These are phyloP conservation scores for Eleusine indica DNA, from an alignment of 176 grass and related monocot species.

Conservation along the genomic window DNA sequence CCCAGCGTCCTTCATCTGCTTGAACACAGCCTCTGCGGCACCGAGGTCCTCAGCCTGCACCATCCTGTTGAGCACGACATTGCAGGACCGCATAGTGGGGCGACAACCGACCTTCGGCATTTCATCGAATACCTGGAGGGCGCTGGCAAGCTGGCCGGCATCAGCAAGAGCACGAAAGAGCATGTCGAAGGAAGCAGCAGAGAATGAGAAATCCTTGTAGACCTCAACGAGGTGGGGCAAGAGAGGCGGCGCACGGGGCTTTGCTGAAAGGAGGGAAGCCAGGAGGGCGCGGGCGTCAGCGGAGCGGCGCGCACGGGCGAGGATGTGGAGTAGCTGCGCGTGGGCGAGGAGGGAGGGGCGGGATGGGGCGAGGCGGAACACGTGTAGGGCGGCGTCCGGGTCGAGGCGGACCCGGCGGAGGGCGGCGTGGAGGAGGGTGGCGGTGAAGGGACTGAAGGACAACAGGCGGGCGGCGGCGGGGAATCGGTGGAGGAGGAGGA, in stretches of 20 bases:
- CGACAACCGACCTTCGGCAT: conserved; percentile 71
- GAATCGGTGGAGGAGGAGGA: conserved; percentile 81
- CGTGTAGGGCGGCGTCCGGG: conserved; percentile 52
- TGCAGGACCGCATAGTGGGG: conserved; percentile 74
- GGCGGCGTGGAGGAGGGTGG: conserved; percentile 60
- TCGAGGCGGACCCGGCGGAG: conserved; percentile 74
- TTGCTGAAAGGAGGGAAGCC: conserved; percentile 49
- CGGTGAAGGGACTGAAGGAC: conserved; percentile 51
- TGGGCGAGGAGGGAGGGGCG: conserved; percentile 57
- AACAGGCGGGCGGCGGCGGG: conserved; percentile 56
- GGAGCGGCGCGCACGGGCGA: conserved; percentile 65
- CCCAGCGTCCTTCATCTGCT: conserved; percentile 56
- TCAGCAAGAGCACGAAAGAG: conserved; percentile 70
- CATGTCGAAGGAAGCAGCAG: conserved; percentile 75
- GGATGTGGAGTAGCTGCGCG: conserved; percentile 79
- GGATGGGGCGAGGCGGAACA: conserved; percentile 65
- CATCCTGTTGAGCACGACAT: conserved; percentile 70
- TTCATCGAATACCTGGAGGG: conserved; percentile 87
- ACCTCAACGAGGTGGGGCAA: conserved; percentile 65
- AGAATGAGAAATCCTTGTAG: conserved; percentile 79
- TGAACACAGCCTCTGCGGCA: conserved; percentile 49
- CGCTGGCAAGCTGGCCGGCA: conserved; percentile 38
- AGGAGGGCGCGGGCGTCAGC: conserved; percentile 51
- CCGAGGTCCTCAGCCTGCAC: conserved; percentile 56
- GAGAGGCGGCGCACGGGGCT: conserved; percentile 34